A percentile compares a stretch with the other conserved stretches of the same genome.
Evolutionary conservation across 148 eudicot genomes (phyloP).

Genomic region (Persicaria tinctoria): DNA sequence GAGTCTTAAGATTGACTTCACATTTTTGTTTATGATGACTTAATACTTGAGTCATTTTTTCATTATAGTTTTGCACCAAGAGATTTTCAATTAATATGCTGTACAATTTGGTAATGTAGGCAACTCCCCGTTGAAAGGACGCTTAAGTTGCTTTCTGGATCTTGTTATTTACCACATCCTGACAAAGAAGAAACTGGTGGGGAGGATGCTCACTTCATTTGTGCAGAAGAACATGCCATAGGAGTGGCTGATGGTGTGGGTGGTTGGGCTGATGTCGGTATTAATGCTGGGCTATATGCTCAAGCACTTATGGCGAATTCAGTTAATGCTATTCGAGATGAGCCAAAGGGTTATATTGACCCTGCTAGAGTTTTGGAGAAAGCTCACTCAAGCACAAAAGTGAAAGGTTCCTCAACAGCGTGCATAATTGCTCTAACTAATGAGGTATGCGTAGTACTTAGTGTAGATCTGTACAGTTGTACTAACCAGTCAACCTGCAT

Average conservation of each 20-base stretch:
- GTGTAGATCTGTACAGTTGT: background rate
- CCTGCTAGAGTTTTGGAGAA: constrained; percentile 64
- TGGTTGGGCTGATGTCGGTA: constrained; percentile 66
- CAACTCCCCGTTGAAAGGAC: constrained; percentile 24
- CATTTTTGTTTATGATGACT: background rate
- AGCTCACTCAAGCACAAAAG: constrained; percentile 58
- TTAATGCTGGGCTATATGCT: constrained; percentile 60
- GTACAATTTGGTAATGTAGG: constrained; percentile 27
- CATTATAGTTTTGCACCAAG: background rate
- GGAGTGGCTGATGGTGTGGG: constrained; percentile 81
- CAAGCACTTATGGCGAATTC: constrained; percentile 65
- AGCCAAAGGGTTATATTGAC: constrained; percentile 61
- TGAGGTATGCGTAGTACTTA: constrained; percentile 30
- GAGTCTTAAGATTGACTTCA: background rate
- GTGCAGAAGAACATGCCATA: constrained; percentile 50
- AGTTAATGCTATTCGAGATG: constrained; percentile 51
- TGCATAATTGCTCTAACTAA: constrained; percentile 63
- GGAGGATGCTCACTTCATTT: constrained; percentile 75
- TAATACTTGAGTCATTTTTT: background rate
- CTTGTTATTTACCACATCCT: constrained; percentile 69
- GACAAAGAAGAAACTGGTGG: constrained; percentile 81
- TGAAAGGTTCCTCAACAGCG: constrained; percentile 67
- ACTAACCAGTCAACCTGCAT: background rate
- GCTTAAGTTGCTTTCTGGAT: constrained; percentile 53
- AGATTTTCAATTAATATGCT: background rate